Base-by-base conservation (phyloP, 352 stramenopile species). In the Phytopythium delawarense region DNA sequence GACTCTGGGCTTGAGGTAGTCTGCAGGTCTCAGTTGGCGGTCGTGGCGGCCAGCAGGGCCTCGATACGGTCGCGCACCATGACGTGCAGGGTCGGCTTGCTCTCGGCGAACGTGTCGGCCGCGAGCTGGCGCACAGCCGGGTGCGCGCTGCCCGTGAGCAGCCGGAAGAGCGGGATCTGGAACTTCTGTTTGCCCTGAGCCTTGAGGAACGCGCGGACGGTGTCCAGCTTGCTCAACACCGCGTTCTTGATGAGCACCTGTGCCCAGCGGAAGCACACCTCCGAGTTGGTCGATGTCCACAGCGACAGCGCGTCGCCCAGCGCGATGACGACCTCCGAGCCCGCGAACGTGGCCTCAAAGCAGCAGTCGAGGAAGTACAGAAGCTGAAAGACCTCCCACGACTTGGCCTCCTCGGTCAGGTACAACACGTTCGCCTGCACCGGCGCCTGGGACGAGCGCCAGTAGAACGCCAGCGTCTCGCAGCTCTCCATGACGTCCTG, bases 121-220 rank as follows among this genome's bases (percentile, higher is more conserved):
- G 79, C 83, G 30, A 89, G 87, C 49, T 67, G 65, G 13, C 68
- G 74, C 21, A 88, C 68, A 25, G 57, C 51, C 7, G 68, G 42
- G 45, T 74, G 80, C 12, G 72, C 23, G 35, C 77, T 89, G 32
- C 67, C 60, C 4, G 78, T 76, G 21, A 92, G 72, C 53, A 81
- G 25, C 15, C 83, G 77, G 66, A 88, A 92, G 42, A 89, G 63
- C 55, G 83, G 83, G 25, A 92, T 79, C 64, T 89, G 80, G 65
- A 91, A 91, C 60, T 92, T 92, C 42, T 92, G 83, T 60, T 92
- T 92, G 60, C 83, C 81, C 59, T 92, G 83, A 57, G 83, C 75
- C 46, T 78, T 68, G 32, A 92, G 61, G 54, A 92, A 92, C 39
- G 62, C 63, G 32, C 56, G 64, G 18, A 92, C 81, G 61, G 78